A percentile compares a stretch with the other conserved stretches of the same genome.
Evolutionary conservation across 2,329 filamentous ascomycete genomes (phyloP).

Genomic region (Bertia moriformis): DNA sequence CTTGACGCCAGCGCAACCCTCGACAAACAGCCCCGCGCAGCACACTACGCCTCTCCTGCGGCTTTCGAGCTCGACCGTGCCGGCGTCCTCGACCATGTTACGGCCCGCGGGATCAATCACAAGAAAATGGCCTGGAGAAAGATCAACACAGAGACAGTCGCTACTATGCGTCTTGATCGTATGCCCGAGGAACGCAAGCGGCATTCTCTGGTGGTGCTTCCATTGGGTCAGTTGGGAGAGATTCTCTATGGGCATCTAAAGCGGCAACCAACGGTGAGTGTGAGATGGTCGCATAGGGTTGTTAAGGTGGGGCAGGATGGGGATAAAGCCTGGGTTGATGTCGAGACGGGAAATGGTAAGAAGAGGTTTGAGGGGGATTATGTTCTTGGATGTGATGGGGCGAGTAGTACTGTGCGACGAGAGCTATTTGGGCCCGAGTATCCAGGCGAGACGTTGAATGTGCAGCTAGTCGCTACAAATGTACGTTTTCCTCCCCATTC

Average conservation of each 20-base stretch:
- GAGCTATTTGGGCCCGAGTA: constrained; percentile 38
- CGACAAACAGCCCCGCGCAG: not conserved
- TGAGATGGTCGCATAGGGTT: constrained; percentile 31
- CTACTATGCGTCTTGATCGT: too few species aligned
- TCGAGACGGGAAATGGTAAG: constrained; percentile 19
- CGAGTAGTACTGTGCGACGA: constrained; percentile 29
- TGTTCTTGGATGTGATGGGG: constrained; percentile 40
- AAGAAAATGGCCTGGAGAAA: not conserved
- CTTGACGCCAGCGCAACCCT: not conserved
- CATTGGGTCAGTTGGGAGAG: constrained; percentile 18
- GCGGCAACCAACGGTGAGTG: constrained; percentile 11
- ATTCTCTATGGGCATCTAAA: constrained; percentile 19
- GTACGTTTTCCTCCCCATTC: constrained; percentile 16
- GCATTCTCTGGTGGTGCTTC: constrained; percentile 17
- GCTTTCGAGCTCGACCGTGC: not conserved
- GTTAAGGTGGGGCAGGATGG: constrained; percentile 28
- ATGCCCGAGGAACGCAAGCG: too few species aligned
- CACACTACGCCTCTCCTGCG: not conserved
- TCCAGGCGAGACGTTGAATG: constrained; percentile 43
- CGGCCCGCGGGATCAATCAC: not conserved
- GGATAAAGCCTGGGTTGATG: constrained; percentile 26
- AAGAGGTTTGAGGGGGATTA: constrained; percentile 31
- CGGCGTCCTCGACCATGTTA: not conserved
- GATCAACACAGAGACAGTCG: not conserved
- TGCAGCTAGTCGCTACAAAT: constrained; percentile 48